Base-by-base conservation (phyloP, 2,329 filamentous ascomycete genomes). In the Metarhizium anisopliae region DNA sequence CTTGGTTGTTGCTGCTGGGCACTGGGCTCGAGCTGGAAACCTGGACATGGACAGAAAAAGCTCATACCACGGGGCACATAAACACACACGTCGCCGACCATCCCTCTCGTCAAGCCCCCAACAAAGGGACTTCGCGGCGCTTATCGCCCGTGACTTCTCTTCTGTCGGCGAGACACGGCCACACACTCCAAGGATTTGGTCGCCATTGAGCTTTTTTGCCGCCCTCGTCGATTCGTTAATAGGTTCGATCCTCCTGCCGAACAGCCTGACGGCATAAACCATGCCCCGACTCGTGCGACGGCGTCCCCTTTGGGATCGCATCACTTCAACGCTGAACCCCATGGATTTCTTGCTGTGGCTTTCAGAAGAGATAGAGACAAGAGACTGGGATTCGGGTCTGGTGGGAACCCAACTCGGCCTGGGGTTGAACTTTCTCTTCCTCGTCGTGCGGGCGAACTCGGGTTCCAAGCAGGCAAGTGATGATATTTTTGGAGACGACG, bases 281-380 rank as follows among this genome's bases (percentile, higher is more conserved):
- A 80, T 83, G 76, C 90, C 91, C 64, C 85, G 86, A 65, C 81
- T 96, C 59, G 85, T 99, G 63, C 90, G 94, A 68, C 85, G 84
- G 64, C 84, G 83, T 68, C 86, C 94, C 68, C 80, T 96, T 62
- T 68, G 74, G 35, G 87, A 97, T 78, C 89, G 93, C 69, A 80
- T 97, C 69, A 84, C 84, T 68, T 80, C 88, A 56, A 84, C 84
- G 70, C 76, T 96, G 57, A 93, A 97, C 67, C 90, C 90, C 3
- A 86, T 89, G 74, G 94, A 99, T 72, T 89, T 93, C 66, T 74
- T 94, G 54, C 83, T 99, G 18, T 96, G 90, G 88, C 72, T 95
- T 2, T 95, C 90, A 0, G 93, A 97, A 69, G 90, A 96, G 72
- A 81, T 99, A 58, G 92, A 96, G 68, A 90, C 90, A 32, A 86